phyloP scores from a whole-genome alignment of 495 filamentous ascomycete genomes.

The Podospora tetraspora region DNA sequence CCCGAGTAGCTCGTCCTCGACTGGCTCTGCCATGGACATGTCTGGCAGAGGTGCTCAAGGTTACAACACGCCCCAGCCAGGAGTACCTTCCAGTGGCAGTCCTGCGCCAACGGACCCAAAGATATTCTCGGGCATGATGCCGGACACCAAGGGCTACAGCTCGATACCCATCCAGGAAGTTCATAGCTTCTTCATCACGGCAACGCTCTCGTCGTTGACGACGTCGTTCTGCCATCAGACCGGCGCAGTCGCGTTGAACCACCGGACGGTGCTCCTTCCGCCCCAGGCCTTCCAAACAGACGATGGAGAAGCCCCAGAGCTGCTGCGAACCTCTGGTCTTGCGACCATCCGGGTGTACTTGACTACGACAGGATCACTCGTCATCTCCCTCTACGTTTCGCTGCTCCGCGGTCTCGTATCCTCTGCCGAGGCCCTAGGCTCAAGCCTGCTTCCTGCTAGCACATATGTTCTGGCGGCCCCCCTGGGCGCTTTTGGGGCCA shows the following conservation, averaged over 20 bases:
- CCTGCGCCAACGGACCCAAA: constrained; percentile 23
- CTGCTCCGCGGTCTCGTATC: constrained; percentile 35
- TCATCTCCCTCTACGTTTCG: constrained; percentile 40
- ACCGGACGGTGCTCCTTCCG: constrained; percentile 37
- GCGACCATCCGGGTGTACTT: constrained; percentile 45
- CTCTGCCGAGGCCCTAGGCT: constrained; percentile 33
- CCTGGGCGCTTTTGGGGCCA: constrained; percentile 42
- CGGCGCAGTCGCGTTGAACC: constrained; percentile 41
- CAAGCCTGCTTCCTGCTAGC: constrained; percentile 31
- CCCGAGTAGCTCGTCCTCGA: constrained; percentile 46
- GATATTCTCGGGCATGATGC: constrained; percentile 1
- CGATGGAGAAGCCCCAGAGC: constrained; percentile 19
- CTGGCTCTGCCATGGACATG: constrained; percentile 40
- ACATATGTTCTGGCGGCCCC: constrained; percentile 42
- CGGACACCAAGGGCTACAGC: constrained; percentile 16
- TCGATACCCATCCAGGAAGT: constrained; percentile 31
- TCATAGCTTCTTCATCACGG: constrained; percentile 43
- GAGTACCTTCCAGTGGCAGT: neutral
- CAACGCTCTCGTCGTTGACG: constrained; percentile 40
- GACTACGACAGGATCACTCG: constrained; percentile 43
- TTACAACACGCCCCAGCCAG: constrained; percentile 16
- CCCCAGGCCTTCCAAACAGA: constrained; percentile 17
- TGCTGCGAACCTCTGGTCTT: constrained; percentile 30
- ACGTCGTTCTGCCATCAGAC: constrained; percentile 37
- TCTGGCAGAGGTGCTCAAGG: constrained; percentile 33